Base-by-base conservation (phyloP, 2,329 filamentous ascomycete genomes). In the Hypoxylon sp. region DNA sequence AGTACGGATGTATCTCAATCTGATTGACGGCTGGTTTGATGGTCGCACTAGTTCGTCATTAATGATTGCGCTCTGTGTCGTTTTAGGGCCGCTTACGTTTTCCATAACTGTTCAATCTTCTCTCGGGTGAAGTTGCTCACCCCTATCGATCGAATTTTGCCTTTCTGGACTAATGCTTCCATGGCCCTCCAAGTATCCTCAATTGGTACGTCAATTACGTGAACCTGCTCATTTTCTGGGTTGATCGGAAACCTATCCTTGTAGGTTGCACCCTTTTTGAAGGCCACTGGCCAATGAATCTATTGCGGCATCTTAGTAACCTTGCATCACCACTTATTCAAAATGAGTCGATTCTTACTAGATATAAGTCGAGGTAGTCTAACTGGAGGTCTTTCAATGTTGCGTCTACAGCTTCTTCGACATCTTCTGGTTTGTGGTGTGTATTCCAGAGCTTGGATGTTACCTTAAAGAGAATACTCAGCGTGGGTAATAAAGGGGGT, bases 81-180 rank as follows among this genome's bases (percentile, higher is more conserved):
- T 3, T 2, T 17, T 4, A n/a, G 39, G 6, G 5, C 70, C 75
- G 55, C 68, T 74, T 79, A 79, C 37, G 26, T 57, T n/a, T 71
- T 71, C 24, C 88, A 80, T 5, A 90, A 81, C 60, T 86, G 78
- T 73, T 89, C 81, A 37, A 90, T 83, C 53, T 83, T 83, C n/a
- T 80, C 74, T 44, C 83, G 80, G 35, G 83, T 86, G 78, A 84
- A 90, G 81, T 90, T 90, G 69, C 84, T 86, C 37, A 90, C 84
- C 24, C 88, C 88, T 61, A 90, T 89, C 56, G 85, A 82, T 67
- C 83, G 83, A 22, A 84, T 82, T 77, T 88, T 88, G 68, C 86
- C 85, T 44, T 83, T 82, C 44, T 80, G 78, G 6, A 86, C 80
- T n/a, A 90, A 78, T 63, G 82, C 83, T 78, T 72, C 70, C 70